Conservation (phyloP, 768 basidiomycete genomes). For the Mycena olivaceomarginata region DNA sequence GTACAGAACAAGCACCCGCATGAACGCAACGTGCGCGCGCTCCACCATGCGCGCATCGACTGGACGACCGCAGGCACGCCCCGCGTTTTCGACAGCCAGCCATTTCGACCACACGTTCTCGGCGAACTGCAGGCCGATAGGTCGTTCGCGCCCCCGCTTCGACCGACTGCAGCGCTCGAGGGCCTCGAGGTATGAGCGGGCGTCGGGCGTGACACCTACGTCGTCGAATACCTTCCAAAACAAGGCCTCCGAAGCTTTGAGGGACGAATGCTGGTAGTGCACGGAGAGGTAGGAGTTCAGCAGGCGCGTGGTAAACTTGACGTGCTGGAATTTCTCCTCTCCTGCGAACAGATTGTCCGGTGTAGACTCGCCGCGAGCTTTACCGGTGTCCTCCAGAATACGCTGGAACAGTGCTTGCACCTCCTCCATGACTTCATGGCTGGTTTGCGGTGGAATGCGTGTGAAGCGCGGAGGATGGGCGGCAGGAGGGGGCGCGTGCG, state of each 20-base stretch:
- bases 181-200: conserved; percentile 77
- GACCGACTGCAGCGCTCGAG: conserved; percentile 78
- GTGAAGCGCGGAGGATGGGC: conserved; percentile 55
- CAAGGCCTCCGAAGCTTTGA: conserved; percentile 67
- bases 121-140: conserved; percentile 70
- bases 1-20: conserved; percentile 79
- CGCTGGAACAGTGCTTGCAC: conserved; percentile 78
- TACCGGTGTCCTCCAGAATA: conserved; percentile 68
- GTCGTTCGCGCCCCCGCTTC: conserved; percentile 66
- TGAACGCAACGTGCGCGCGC: conserved; percentile 79
- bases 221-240: conserved; percentile 73
- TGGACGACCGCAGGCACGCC: conserved; percentile 52
- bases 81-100: conserved; percentile 66
- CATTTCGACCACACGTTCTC: conserved; percentile 83
- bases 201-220: conserved; percentile 65
- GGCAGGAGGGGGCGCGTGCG: conserved; percentile 15
- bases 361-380: conserved; percentile 13
- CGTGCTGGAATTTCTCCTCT: conserved; percentile 70
- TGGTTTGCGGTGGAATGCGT: conserved; percentile 83
- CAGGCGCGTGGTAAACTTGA: conserved; percentile 76
- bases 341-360: conserved; percentile 37
- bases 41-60: conserved; percentile 75
- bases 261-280: conserved; percentile 71
- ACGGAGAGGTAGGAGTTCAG: conserved; percentile 90
- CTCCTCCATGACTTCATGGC: conserved; percentile 84